phyloP scores from a whole-genome alignment of 2,329 filamentous ascomycete species.

The Ceratocystis ficicola region DNA sequence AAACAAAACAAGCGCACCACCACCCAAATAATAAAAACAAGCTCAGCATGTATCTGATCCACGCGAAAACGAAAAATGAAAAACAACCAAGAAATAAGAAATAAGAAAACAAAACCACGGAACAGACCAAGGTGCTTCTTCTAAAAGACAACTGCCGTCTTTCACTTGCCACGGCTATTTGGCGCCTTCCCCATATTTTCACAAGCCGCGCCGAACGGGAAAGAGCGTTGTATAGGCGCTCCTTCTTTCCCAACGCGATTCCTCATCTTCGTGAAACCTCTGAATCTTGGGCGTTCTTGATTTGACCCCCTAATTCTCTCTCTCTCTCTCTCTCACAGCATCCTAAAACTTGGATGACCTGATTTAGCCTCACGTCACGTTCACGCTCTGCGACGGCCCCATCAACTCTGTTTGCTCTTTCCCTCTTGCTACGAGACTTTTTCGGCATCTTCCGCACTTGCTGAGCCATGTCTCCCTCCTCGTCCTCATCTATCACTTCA shows the following conservation, averaged over 20 bases:
- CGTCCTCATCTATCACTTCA: conserved; percentile 9
- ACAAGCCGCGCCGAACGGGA: background rate
- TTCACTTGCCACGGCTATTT: too few relatives aligned
- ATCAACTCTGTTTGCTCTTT: background rate
- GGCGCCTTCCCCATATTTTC: background rate
- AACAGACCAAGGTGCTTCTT: too few relatives aligned
- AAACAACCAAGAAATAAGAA: too few relatives aligned
- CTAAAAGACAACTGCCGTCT: too few relatives aligned
- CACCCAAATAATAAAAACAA: background rate
- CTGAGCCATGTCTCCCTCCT: conserved; percentile 5
- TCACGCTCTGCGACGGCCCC: too few relatives aligned
- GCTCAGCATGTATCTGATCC: background rate
- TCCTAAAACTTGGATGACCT: too few relatives aligned
- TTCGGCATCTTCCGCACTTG: too few relatives aligned
- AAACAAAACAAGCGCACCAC: background rate
- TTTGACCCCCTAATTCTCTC: background rate
- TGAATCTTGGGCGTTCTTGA: background rate
- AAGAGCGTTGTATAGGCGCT: background rate
- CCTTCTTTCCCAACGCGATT: background rate
- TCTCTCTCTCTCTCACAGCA: too few relatives aligned
- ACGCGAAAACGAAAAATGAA: background rate
- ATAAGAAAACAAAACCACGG: too few relatives aligned
- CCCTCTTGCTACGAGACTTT: background rate
- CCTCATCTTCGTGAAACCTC: background rate
- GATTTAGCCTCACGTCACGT: too few relatives aligned